Evolutionary conservation across 2,329 filamentous ascomycete genomes (phyloP).

Genomic region (Albifimbria verrucaria): DNA sequence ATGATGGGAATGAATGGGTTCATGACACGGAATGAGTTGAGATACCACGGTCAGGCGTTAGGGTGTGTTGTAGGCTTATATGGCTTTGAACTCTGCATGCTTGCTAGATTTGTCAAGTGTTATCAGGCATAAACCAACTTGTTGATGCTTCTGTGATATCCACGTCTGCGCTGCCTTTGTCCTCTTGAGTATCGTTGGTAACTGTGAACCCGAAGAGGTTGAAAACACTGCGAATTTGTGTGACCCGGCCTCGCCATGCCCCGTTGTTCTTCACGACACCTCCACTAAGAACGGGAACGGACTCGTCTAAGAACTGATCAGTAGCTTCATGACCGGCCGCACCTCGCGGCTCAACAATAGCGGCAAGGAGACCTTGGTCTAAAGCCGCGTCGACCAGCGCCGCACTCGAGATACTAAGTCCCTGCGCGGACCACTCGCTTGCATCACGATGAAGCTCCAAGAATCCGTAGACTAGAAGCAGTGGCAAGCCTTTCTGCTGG

Average conservation of each 20-base stretch:
- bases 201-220: conserved; percentile 58
- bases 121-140: too few relatives aligned
- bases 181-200: neutral
- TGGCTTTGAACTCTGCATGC: neutral
- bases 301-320: conserved; percentile 42
- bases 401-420: conserved; percentile 61
- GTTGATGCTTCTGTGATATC: too few relatives aligned
- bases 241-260: conserved; percentile 55
- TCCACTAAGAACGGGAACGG: conserved; percentile 61
- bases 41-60: conserved; percentile 42
- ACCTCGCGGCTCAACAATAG: conserved; percentile 44
- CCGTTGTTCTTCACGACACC: conserved; percentile 48
- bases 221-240: conserved; percentile 55
- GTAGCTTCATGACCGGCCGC: conserved; percentile 24
- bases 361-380: conserved; percentile 38
- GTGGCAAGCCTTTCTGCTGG: conserved; percentile 24
- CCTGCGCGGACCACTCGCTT: conserved; percentile 74
- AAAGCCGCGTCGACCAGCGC: conserved; percentile 58
- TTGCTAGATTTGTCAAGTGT: neutral
- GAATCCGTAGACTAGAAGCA: conserved; percentile 63
- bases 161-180: too few relatives aligned
- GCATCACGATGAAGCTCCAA: conserved; percentile 64
- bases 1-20: conserved; percentile 2
- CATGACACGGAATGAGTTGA: conserved; percentile 13
- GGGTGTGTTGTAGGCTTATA: conserved; percentile 8